phyloP scores from a whole-genome alignment of 805 yeast genomes.

The Kuraishia ogatae region DNA sequence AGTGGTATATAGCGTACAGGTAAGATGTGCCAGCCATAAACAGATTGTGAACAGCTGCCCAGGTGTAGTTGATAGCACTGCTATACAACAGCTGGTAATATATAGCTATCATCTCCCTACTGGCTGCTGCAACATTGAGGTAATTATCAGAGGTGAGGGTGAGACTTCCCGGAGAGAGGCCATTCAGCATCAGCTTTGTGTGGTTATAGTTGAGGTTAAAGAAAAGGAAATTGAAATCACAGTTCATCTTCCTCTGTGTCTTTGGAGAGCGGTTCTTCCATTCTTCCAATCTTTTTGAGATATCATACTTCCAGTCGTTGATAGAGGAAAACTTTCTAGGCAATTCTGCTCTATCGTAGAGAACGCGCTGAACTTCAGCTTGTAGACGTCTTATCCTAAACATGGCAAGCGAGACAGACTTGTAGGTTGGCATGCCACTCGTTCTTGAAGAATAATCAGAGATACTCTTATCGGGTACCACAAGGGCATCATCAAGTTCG shows the following conservation, averaged over 20 bases:
- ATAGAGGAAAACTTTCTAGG: slow-evolving; percentile 53
- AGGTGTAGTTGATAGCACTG: slow-evolving; percentile 68
- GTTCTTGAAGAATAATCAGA: slow-evolving; percentile 30
- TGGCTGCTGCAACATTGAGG: slow-evolving; percentile 47
- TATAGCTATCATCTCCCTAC: slow-evolving; percentile 56
- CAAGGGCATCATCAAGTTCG: slow-evolving; percentile 62
- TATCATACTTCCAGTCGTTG: slow-evolving; percentile 54
- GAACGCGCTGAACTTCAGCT: slow-evolving; percentile 61
- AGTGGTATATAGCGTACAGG: slow-evolving; percentile 66
- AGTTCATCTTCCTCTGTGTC: slow-evolving; percentile 51
- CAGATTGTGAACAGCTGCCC: slow-evolving; percentile 88
- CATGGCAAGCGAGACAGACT: slow-evolving; percentile 57
- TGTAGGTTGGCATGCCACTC: slow-evolving; percentile 50
- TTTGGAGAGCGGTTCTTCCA: slow-evolving; percentile 60
- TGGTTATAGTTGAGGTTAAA: slow-evolving; percentile 73
- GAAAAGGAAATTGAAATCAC: slow-evolving; percentile 63
- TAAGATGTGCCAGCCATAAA: slow-evolving; percentile 87
- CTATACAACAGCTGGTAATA: slow-evolving; percentile 51
- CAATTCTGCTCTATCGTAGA: slow-evolving; percentile 64
- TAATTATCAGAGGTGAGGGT: slow-evolving; percentile 46
- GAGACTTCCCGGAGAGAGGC: slow-evolving; percentile 65
- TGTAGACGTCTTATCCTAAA: slow-evolving; percentile 67
- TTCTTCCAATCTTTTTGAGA: slow-evolving; percentile 39
- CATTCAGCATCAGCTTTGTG: slow-evolving; percentile 62
- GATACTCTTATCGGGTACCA: slow-evolving; percentile 25